Conservation (phyloP, 1,284 basidiomycete genomes). For the Heterobasidion irregulare region DNA sequence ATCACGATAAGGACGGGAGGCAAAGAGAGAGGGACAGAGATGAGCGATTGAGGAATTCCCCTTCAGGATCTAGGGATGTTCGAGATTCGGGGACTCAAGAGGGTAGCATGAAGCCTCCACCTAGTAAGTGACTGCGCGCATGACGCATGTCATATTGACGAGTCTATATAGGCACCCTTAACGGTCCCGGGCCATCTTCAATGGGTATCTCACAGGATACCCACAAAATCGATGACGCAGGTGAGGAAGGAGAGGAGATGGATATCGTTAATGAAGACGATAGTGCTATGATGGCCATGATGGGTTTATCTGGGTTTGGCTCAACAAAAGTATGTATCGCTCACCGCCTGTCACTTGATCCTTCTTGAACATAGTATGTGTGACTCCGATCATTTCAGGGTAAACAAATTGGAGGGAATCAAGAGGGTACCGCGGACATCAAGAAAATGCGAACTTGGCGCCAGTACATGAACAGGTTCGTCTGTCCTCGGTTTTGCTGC, state of each 20-base stretch:
- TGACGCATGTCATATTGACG: neutral
- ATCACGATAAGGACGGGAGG: constrained; percentile 4
- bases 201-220: constrained; percentile 13
- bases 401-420: constrained; percentile 74
- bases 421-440: constrained; percentile 66
- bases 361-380: neutral
- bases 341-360: neutral
- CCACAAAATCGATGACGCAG: constrained; percentile 33
- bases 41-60: neutral
- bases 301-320: constrained; percentile 88
- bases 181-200: neutral
- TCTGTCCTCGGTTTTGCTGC: neutral
- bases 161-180: neutral
- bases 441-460: constrained; percentile 93
- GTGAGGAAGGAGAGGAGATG: constrained; percentile 56
- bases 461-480: constrained; percentile 86
- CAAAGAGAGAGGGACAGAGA: constrained; percentile 1
- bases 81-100: neutral
- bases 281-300: constrained; percentile 80
- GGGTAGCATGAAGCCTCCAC: neutral
- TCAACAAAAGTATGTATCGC: constrained; percentile 69
- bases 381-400: constrained; percentile 37
- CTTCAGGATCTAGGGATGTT: neutral
- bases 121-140: neutral
- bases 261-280: constrained; percentile 67